Base-by-base conservation (phyloP, 345 rosid genomes). In the Erodium maritimum region DNA sequence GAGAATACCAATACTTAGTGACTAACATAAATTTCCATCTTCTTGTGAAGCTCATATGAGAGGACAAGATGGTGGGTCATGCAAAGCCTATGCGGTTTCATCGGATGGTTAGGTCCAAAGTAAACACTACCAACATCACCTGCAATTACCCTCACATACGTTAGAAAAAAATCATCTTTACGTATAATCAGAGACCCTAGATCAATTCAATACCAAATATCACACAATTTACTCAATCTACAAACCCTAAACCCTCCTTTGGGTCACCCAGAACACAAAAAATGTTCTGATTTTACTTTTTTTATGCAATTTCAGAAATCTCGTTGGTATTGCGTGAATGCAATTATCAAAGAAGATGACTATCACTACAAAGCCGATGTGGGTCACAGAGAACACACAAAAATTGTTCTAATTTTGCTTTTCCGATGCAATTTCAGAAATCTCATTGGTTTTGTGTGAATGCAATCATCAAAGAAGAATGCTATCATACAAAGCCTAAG, bases 61-160 rank as follows among this genome's bases (percentile, higher is more conserved):
- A 94, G 99, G 45, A 94, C 90, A 42, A 94, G 87, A 80, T 94
- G 99, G 70, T 90, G 99, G 0, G 97, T 90, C 97, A 94, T 90
- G 63, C 99, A 90, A 52, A 87, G 90, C 69, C 99, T 74, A 70
- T 94, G 97, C 0, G 97, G 99, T 65, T 90, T 87, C 99, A 90
- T 90, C 1, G 97, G 99, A 76, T 93, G 99, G 68, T 94, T 84
- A 0, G 97, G 96, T 14, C 97, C 96, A 75, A 94, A 94, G 71
- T 85, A 94, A 19, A 94, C 97, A 12, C 72, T 85, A 21, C 97
- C 99, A 62, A 83, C 99, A 54, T 94, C 96, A 58, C 99, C 97
- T 94, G 83, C 73, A 53, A 75, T 22, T 3, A 65, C 17, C 14
- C 2, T n/a, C n/a, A n/a, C n/a, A n/a, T n/a, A n/a, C n/a, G n/a